A percentile compares a stretch with the other conserved stretches of the same genome.
phyloP scores from a whole-genome alignment of 306 rosid species.

The Astragalus membranaceus region DNA sequence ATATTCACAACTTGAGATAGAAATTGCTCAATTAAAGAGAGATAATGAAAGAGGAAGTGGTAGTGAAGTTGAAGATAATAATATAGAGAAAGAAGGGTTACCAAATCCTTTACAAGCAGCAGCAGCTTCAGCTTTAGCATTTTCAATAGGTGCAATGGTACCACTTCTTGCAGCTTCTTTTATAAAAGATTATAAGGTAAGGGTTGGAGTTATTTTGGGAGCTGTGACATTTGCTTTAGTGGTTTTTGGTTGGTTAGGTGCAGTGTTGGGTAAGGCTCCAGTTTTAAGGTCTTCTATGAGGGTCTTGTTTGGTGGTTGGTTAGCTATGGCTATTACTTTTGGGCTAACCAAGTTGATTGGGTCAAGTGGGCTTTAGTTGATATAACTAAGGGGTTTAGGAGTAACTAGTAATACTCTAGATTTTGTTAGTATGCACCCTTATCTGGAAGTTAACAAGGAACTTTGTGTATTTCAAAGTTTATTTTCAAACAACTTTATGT shows the following conservation, averaged over 20 bases:
- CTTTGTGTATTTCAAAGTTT: too few species aligned
- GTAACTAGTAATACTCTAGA: too few species aligned
- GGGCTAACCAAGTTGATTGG: conserved; percentile 49
- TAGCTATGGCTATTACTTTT: conserved; percentile 46
- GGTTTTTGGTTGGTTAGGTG: conserved; percentile 38
- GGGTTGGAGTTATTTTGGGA: conserved; percentile 31
- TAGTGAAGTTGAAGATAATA: background rate
- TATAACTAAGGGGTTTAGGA: background rate
- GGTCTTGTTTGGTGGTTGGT: conserved; percentile 43
- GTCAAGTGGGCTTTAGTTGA: conserved; percentile 23
- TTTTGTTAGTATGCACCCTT: too few species aligned
- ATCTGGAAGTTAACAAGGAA: too few species aligned
- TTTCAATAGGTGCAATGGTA: conserved; percentile 40
- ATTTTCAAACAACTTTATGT: too few species aligned
- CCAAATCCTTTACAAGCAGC: conserved; percentile 49
- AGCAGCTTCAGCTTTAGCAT: conserved; percentile 42
- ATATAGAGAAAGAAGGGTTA: conserved; percentile 23
- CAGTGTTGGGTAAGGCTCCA: conserved; percentile 40
- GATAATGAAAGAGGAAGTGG: background rate
- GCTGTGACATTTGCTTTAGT: conserved; percentile 32
- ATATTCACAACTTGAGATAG: conserved; percentile 36
- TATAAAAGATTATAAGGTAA: conserved; percentile 33
- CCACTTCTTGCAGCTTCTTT: conserved; percentile 42
- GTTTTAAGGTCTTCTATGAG: conserved; percentile 30
- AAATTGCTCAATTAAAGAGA: conserved; percentile 35